These are phyloP conservation scores for Aspergillus latus DNA, from an alignment of 2,329 filamentous ascomycete genomes.

Conservation along the genomic window DNA sequence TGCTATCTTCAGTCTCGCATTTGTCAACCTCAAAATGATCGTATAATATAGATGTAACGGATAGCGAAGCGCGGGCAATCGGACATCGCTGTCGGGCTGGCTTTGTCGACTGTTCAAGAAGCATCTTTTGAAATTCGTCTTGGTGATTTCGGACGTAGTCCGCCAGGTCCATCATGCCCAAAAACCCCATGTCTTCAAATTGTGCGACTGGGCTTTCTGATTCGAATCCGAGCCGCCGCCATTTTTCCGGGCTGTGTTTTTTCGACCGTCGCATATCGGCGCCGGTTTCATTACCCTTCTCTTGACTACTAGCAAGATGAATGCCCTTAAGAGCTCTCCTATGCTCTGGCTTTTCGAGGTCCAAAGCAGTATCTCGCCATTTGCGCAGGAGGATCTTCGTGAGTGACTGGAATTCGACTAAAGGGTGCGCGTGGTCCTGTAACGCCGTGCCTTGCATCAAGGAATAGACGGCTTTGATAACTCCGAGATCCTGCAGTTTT, in stretches of 20 bases:
- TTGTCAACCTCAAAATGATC: slow-evolving; percentile 95
- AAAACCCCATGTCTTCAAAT: slow-evolving; percentile 80
- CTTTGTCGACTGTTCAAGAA: slow-evolving; percentile 82
- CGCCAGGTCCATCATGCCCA: slow-evolving; percentile 96
- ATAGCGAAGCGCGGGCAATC: slow-evolving; percentile 79
- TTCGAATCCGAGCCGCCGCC: slow-evolving; percentile 88
- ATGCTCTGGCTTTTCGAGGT: slow-evolving; percentile 85
- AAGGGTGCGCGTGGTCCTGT: slow-evolving; percentile 83
- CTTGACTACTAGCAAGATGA: slow-evolving; percentile 70
- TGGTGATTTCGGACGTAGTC: slow-evolving; percentile 92
- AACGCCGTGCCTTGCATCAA: slow-evolving; percentile 93
- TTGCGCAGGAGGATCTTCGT: slow-evolving; percentile 84
- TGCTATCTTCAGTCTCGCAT: slow-evolving; percentile 73
- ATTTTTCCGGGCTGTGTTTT: slow-evolving; percentile 84
- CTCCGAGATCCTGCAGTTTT: slow-evolving; percentile 82
- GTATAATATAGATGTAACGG: slow-evolving; percentile 83
- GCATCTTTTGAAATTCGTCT: slow-evolving; percentile 85
- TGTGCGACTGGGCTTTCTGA: slow-evolving; percentile 83
- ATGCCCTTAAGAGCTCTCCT: slow-evolving; percentile 81
- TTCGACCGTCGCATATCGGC: slow-evolving; percentile 59
- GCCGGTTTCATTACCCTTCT: slow-evolving; percentile 33
- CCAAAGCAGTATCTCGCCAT: slow-evolving; percentile 82
- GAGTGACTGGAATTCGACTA: slow-evolving; percentile 89
- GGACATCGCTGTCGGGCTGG: slow-evolving; percentile 75
- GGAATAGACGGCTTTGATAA: slow-evolving; percentile 87